Conservation (phyloP, 805 yeast genomes). For the Zygosaccharomyces siamensis region DNA sequence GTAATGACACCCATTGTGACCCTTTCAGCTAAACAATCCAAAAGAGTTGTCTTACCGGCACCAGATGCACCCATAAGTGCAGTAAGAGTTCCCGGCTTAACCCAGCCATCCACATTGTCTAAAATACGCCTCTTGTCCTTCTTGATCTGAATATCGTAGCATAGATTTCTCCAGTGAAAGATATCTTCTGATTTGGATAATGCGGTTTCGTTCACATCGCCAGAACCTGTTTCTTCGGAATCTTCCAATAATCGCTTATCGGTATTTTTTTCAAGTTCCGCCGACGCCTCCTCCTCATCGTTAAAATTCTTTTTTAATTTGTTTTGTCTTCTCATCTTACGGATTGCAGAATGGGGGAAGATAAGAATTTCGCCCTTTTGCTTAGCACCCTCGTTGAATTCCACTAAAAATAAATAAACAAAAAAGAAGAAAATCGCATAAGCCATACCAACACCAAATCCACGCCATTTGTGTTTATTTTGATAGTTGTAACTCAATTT, state of each 20-base stretch:
- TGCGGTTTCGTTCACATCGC: slow-evolving; percentile 26
- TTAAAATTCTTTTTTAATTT: slow-evolving; percentile 24
- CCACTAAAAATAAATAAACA: slow-evolving; percentile 51
- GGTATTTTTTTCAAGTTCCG: slow-evolving; percentile 14
- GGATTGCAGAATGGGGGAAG: slow-evolving; percentile 48
- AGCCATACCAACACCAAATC: slow-evolving; percentile 56
- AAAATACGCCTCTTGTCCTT: slow-evolving; percentile 56
- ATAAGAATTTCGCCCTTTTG: slow-evolving; percentile 69
- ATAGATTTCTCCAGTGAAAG: slow-evolving; percentile 74
- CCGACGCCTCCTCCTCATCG: slow-evolving; percentile 26
- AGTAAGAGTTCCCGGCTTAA: slow-evolving; percentile 75
- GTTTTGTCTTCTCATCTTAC: slow-evolving; percentile 41
- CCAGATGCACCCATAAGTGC: slow-evolving; percentile 78
- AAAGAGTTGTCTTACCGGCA: slow-evolving; percentile 74
- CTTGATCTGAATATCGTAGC: slow-evolving; percentile 64
- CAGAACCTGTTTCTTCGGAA: slow-evolving; percentile 14
- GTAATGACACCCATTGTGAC: slow-evolving; percentile 66
- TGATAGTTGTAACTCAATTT: slow-evolving; percentile 41
- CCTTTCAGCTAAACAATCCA: slow-evolving; percentile 67
- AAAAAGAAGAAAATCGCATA: slow-evolving; percentile 50
- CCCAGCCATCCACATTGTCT: slow-evolving; percentile 73
- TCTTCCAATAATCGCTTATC: slow-evolving; percentile 28
- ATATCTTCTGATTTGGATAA: slow-evolving; percentile 41
- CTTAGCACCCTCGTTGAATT: slow-evolving; percentile 54
- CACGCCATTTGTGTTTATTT: slow-evolving; percentile 54